Percentiles rank a stretch among this genome's conserved stretches.
Conservation (phyloP, 805 yeast species). For the Monosporozyma servazzii region DNA sequence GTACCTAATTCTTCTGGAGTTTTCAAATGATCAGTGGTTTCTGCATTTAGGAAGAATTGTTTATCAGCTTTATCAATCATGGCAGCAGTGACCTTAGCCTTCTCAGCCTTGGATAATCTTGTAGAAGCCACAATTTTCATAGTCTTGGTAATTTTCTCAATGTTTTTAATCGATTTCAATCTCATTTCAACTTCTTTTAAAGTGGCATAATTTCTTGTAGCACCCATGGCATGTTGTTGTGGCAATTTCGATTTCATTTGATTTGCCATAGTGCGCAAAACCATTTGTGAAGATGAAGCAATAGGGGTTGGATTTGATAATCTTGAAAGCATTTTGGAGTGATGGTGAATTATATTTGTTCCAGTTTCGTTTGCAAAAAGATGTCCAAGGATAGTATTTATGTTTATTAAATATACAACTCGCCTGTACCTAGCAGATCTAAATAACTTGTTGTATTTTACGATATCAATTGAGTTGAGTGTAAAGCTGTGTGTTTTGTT, state of each 20-base stretch:
- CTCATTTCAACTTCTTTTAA: slow-evolving; percentile 97
- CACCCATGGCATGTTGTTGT: background rate
- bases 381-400: background rate
- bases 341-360: background rate
- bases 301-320: background rate
- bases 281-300: background rate
- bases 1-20: slow-evolving; percentile 18
- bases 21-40: slow-evolving; percentile 50
- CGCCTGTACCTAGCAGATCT: background rate
- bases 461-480: background rate
- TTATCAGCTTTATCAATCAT: slow-evolving; percentile 71
- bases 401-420: background rate
- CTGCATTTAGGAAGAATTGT: slow-evolving; percentile 74
- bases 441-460: background rate
- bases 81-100: slow-evolving; percentile 83
- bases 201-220: slow-evolving; percentile 83
- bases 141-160: slow-evolving; percentile 98
- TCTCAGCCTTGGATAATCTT: slow-evolving; percentile 89
- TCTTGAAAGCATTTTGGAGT: background rate
- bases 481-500: too few species aligned
- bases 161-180: slow-evolving; percentile 95
- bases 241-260: background rate
- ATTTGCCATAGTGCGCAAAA: background rate
- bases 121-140: slow-evolving; percentile 99
- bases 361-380: background rate